Evolutionary conservation across 192 early-diverging fungal species (phyloP).

Genomic region (Coemansia sp.): DNA sequence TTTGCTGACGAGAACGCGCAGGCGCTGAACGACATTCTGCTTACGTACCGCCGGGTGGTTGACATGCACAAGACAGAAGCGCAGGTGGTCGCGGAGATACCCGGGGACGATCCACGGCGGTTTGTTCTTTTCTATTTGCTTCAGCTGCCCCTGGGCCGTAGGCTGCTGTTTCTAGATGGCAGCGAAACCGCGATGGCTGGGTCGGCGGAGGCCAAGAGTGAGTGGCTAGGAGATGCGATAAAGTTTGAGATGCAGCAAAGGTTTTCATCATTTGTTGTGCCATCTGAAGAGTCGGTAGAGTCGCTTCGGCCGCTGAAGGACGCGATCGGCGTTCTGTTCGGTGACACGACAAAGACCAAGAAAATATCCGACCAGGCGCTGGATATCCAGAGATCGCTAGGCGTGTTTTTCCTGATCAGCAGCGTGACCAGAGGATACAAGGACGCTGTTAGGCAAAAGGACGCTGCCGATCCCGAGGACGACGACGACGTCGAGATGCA

Average conservation of each 20-base stretch:
- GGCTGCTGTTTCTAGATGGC: not conserved
- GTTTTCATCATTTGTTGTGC: conserved; percentile 34
- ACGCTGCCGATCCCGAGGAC: not conserved
- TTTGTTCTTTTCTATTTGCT: conserved; percentile 42
- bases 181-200: not conserved
- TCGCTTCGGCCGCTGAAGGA: conserved; percentile 19
- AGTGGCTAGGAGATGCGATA: conserved; percentile 36
- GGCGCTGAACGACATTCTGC: conserved; percentile 23
- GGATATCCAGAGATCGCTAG: conserved; percentile 30
- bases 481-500: conserved; percentile 13
- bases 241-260: conserved; percentile 41
- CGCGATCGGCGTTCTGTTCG: conserved; percentile 34
- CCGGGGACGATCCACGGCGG: conserved; percentile 28
- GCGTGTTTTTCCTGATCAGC: conserved; percentile 23
- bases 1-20: conserved; percentile 16
- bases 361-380: conserved; percentile 28
- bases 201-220: not conserved
- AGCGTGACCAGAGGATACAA: conserved; percentile 6
- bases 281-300: conserved; percentile 7
- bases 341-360: conserved; percentile 20
- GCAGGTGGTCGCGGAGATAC: not conserved
- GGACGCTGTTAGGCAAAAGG: not conserved
- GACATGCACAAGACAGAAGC: not conserved
- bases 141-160: conserved; percentile 17
- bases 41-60: conserved; percentile 23